phyloP scores from a whole-genome alignment of 1,284 basidiomycete genomes.

The Fomes fomentarius region DNA sequence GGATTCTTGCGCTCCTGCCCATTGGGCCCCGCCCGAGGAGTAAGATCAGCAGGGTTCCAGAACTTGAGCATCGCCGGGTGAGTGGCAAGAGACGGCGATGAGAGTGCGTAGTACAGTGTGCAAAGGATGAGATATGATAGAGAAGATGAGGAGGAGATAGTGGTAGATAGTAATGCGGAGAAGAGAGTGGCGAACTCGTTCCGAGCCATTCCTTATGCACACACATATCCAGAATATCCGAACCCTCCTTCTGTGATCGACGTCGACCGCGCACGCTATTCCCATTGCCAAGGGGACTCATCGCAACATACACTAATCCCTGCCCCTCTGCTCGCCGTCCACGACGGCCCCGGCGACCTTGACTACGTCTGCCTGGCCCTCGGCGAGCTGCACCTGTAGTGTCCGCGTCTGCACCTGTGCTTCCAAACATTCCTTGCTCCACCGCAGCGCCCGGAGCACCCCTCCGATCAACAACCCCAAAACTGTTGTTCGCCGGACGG shows the following conservation, averaged over 20 bases:
- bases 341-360: conserved; percentile 13
- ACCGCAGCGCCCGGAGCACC: conserved; percentile 54
- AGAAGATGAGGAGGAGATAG: conserved; percentile 7
- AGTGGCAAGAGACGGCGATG: conserved; percentile 1
- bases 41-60: conserved; percentile 75
- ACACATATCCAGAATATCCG: conserved; percentile 4
- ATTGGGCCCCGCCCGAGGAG: conserved; percentile 61
- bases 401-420: conserved; percentile 27
- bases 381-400: conserved; percentile 22
- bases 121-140: conserved; percentile 6
- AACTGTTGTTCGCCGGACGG: conserved; percentile 49
- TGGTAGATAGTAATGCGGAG: conserved; percentile 1
- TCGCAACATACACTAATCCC: neutral
- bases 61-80: conserved; percentile 60
- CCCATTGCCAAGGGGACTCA: neutral
- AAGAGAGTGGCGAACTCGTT: conserved; percentile 1
- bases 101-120: too few species aligned
- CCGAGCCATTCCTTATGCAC: conserved; percentile 9
- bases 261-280: neutral
- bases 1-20: conserved; percentile 66
- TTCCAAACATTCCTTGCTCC: conserved; percentile 43
- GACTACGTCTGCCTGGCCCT: conserved; percentile 24
- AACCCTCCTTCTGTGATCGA: conserved; percentile 1
- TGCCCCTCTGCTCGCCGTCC: conserved; percentile 3
- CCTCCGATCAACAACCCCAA: conserved; percentile 59